Conservation (phyloP, 1,284 basidiomycete genomes). For the Exobasidium cylindrosporum region DNA sequence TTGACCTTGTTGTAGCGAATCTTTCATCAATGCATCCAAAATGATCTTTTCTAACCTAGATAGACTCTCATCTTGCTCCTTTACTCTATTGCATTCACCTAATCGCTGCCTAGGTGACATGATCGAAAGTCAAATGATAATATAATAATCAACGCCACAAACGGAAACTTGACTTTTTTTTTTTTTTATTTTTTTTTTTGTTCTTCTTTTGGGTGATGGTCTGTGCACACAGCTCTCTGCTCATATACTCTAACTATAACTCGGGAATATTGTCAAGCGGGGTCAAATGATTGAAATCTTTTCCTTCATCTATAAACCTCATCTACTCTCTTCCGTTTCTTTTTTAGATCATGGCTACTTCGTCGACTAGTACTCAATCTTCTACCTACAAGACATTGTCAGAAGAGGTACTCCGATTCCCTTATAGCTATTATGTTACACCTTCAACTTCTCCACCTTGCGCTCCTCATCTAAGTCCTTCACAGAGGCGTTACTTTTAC, state of each 20-base stretch:
- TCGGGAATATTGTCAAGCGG: too few species aligned
- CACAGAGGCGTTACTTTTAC: slow-evolving; percentile 42
- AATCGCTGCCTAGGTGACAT: too few species aligned
- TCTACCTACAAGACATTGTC: background rate
- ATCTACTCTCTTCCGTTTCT: too few species aligned
- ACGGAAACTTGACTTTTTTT: too few species aligned
- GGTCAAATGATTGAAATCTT: too few species aligned
- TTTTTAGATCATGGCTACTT: background rate
- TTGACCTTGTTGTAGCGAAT: slow-evolving; percentile 14
- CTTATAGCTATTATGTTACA: slow-evolving; percentile 36
- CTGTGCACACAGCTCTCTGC: too few species aligned
- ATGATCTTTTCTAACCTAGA: slow-evolving; percentile 13
- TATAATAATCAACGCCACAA: too few species aligned
- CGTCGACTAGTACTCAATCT: background rate
- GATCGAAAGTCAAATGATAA: too few species aligned
- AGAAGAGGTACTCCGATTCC: background rate
- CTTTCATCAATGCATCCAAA: slow-evolving; percentile 12
- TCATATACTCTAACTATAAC: too few species aligned
- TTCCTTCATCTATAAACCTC: too few species aligned
- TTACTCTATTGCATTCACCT: slow-evolving; percentile 12
- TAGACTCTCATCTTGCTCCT: background rate
- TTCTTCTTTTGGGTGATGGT: too few species aligned
- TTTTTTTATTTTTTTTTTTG: too few species aligned
- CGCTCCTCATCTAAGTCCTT: slow-evolving; percentile 25
- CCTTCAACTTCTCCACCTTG: slow-evolving; percentile 31